Evolutionary conservation across 2,329 filamentous ascomycete genomes (phyloP), one percentile per base, ranked within the genome.

Genomic region (Fusarium concolor): DNA sequence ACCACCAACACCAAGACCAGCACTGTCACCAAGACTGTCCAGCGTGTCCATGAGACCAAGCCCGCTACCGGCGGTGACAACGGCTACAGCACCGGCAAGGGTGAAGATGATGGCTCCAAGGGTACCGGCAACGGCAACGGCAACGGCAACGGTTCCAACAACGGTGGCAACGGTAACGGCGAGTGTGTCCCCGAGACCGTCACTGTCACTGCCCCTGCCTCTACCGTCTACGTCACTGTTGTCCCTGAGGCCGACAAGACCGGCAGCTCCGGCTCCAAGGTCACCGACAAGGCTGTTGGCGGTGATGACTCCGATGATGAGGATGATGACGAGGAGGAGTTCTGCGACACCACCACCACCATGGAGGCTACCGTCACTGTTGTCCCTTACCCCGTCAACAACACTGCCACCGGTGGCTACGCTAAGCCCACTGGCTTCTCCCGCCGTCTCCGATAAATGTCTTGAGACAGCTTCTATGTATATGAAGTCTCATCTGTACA

Each of bases 301-400:
- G 58, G 64, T 22, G 51, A 62, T 20, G 54, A 61, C 33, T 56
- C 38, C 7, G 58, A 67, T 39, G 68, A 68, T 35, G 72, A 67
- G 11, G 65, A 65, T 10, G 62, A 62, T 33, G 52, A 70, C 8
- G 62, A 65, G 39, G 53, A 73, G 3, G 69, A 68, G 35, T 63
- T 62, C 54, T 72, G 67, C 66, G 57, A 70, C 24, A 67, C 65
- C 59, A 73, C 73, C 67, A 72, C 75, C 51, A 75, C 75, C 61
- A 60, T 72, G 37, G 67, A 75, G 67, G 67, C 73, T 37, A 77
- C 76, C 35, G 76, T 79, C 62, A 79, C 79, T 53, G 76, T 79
- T 60, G 73, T 81, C 62, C 82, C 82, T 67, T 82, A 78, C 77
- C 82, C 82, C 49, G 76, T 73, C 51, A 74, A 75, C 66, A 80